These are phyloP conservation scores for Viola odorata DNA, from an alignment of 345 rosid genomes.

Conservation along the genomic window DNA sequence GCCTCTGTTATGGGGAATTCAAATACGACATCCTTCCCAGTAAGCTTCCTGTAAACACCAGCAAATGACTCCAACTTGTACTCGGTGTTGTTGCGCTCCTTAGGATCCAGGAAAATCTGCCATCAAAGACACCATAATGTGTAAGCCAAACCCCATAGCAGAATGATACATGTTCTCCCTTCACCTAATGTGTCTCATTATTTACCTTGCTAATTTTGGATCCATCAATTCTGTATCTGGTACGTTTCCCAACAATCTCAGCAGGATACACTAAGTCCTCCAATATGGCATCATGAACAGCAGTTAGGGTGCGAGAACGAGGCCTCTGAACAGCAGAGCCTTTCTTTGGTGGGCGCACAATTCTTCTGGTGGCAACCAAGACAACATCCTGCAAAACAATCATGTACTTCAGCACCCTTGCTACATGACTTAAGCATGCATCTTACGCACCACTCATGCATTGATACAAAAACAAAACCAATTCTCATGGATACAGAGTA, in stretches of 20 bases:
- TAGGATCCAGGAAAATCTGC: conserved; percentile 59
- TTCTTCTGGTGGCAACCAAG: conserved; percentile 5
- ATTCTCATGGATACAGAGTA: not conserved
- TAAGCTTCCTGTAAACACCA: conserved; percentile 70
- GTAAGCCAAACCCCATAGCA: not conserved
- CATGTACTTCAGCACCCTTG: no score
- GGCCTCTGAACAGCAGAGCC: conserved; percentile 90
- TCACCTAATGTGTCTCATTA: not conserved
- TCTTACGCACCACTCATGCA: no score
- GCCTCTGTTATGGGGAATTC: conserved; percentile 55
- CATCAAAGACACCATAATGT: not conserved
- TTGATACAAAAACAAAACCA: no score
- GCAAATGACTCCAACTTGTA: conserved; percentile 64
- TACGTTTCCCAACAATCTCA: conserved; percentile 89
- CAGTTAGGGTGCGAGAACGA: conserved; percentile 32
- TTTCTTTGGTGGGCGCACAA: conserved; percentile 82
- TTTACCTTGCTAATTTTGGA: conserved; percentile 79
- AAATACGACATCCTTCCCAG: conserved; percentile 70
- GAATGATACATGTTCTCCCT: not conserved
- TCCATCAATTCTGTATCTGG: conserved; percentile 71
- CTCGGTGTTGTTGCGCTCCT: conserved; percentile 67
- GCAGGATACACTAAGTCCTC: conserved; percentile 69
- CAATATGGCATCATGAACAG: conserved; percentile 32
- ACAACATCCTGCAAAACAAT: conserved; percentile 5
- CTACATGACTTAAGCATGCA: no score